These are phyloP conservation scores for Tirmania nivea DNA, from an alignment of 495 filamentous ascomycete species.

Conservation along the genomic window DNA sequence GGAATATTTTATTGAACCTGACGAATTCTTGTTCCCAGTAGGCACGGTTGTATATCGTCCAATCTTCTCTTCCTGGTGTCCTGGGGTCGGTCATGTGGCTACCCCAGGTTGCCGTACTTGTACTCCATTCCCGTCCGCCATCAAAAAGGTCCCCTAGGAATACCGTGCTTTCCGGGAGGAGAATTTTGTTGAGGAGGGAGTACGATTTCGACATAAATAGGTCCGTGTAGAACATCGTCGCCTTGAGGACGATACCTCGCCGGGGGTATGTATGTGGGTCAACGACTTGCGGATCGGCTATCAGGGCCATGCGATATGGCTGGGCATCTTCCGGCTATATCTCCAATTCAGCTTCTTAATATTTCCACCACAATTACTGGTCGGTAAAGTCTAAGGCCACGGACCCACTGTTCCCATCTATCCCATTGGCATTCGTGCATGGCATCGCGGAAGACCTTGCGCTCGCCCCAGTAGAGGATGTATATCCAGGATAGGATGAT, in stretches of 20 bases:
- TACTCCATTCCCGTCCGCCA: conserved; percentile 87
- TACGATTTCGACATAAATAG: conserved; percentile 71
- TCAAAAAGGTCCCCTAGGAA: conserved; percentile 95
- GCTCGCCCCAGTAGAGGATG: conserved; percentile 70
- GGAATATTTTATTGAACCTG: conserved; percentile 61
- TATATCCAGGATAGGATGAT: conserved; percentile 55
- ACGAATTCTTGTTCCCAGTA: conserved; percentile 71
- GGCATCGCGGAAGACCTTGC: conserved; percentile 44
- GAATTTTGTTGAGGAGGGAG: conserved; percentile 38
- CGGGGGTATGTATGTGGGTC: conserved; percentile 93
- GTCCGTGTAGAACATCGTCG: conserved; percentile 66
- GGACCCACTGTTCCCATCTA: conserved; percentile 82
- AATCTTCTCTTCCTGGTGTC: conserved; percentile 27
- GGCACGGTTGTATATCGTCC: conserved; percentile 48
- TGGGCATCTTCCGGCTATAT: conserved; percentile 46
- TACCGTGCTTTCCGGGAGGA: conserved; percentile 61
- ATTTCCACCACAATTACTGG: background rate
- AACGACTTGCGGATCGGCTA: conserved; percentile 94
- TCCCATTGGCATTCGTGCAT: conserved; percentile 60
- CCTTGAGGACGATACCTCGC: conserved; percentile 69
- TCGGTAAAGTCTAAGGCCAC: conserved; percentile 12
- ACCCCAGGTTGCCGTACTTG: conserved; percentile 14
- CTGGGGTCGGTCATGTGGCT: conserved; percentile 9
- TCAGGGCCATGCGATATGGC: conserved; percentile 68
- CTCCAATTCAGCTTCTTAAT: conserved; percentile 1